phyloP scores from a whole-genome alignment of 1,284 basidiomycete species.

The Cutaneotrichosporon sp. region DNA sequence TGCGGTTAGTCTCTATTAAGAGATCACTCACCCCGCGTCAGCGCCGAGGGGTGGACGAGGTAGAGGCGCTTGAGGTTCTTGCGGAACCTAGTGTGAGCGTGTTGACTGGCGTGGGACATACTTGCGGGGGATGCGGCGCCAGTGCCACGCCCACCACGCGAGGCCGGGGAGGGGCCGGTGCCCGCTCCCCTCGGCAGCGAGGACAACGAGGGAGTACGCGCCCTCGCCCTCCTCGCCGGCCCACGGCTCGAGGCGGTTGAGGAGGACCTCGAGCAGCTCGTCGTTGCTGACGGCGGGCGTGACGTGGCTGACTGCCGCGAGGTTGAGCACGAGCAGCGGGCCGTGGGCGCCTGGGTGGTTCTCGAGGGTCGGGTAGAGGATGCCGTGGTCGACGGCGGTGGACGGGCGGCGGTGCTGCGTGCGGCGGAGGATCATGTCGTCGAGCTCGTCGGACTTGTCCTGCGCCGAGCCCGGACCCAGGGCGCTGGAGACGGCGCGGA shows the following conservation, averaged over 20 bases:
- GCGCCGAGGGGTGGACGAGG: constrained; percentile 42
- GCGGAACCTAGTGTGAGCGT: constrained; percentile 34
- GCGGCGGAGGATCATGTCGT: background rate
- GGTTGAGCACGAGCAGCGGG: constrained; percentile 36
- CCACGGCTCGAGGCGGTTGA: constrained; percentile 40
- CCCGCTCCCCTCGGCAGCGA: constrained; percentile 34
- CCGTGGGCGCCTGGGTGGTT: constrained; percentile 23
- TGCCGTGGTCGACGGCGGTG: constrained; percentile 12
- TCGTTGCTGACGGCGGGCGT: constrained; percentile 31
- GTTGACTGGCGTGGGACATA: constrained; percentile 30
- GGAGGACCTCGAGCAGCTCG: constrained; percentile 31
- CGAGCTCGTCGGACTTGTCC: background rate
- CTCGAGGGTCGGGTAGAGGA: constrained; percentile 23
- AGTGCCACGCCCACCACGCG: constrained; percentile 44
- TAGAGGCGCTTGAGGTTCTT: constrained; percentile 50
- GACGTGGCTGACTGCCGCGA: constrained; percentile 28
- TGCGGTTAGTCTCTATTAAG: too few species aligned
- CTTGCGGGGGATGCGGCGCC: constrained; percentile 39
- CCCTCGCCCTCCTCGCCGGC: constrained; percentile 41
- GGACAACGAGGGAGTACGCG: constrained; percentile 41
- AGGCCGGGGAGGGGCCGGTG: constrained; percentile 34
- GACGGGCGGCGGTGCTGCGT: background rate
- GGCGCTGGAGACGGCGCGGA: constrained; percentile 10
- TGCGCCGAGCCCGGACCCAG: background rate
- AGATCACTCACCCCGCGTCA: constrained; percentile 35